Conservation (phyloP, 2,329 filamentous ascomycete genomes). For the Apiospora arundinis region DNA sequence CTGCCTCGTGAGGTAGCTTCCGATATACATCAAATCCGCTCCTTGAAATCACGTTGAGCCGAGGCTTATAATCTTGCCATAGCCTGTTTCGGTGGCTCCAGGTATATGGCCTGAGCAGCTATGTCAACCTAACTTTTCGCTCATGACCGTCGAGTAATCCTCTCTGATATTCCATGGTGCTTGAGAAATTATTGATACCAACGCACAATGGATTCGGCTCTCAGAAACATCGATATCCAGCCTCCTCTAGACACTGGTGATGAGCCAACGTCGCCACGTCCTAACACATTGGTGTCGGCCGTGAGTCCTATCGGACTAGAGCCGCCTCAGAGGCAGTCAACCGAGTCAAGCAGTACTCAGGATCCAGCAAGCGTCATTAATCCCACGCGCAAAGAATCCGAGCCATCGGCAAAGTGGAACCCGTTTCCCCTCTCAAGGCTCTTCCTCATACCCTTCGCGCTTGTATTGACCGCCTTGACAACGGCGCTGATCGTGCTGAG, state of each 20-base stretch:
- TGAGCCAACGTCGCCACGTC: background rate
- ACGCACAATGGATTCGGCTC: background rate
- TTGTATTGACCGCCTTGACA: background rate
- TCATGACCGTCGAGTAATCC: background rate
- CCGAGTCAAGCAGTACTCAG: background rate
- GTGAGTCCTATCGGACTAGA: background rate
- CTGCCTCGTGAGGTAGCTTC: background rate
- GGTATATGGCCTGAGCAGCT: background rate
- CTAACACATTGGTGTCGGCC: background rate
- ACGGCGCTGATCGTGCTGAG: constrained; percentile 7
- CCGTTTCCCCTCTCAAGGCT: background rate
- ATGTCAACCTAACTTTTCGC: background rate
- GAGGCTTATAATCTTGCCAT: background rate
- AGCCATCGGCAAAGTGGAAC: background rate
- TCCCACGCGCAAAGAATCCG: background rate
- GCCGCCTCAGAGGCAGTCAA: background rate
- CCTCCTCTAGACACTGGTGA: background rate
- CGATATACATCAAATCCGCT: background rate
- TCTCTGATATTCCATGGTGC: background rate
- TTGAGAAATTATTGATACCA: background rate
- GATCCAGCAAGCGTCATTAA: background rate
- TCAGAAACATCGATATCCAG: background rate
- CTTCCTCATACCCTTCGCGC: constrained; percentile 4
- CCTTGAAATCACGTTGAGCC: too few species aligned
- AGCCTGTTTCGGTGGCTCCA: background rate